Evolutionary conservation across 78 protist genomes (phyloP).

Genomic region (Anaeramoeba flamelloides): DNA sequence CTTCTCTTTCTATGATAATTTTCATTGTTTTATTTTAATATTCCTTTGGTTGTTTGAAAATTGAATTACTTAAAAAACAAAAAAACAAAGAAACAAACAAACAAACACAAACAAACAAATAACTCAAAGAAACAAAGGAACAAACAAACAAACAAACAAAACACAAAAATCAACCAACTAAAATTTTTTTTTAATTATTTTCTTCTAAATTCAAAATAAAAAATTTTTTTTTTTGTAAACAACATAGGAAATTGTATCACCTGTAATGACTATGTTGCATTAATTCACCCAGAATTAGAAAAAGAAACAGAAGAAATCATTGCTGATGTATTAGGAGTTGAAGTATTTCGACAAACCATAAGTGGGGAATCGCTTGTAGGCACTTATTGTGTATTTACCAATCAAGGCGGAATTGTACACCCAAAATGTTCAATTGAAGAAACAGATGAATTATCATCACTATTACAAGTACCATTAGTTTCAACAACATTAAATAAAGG

Average conservation of each 20-base stretch:
- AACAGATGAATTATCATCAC: constrained; percentile 77
- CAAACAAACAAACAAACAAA: no score
- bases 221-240: constrained; percentile 85
- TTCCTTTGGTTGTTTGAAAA: no score
- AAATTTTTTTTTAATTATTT: no score
- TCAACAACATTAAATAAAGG: constrained; percentile 92
- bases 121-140: no score
- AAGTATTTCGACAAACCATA: constrained; percentile 85
- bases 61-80: no score
- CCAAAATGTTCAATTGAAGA: constrained; percentile 75
- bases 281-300: constrained; percentile 92
- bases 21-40: no score
- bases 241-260: constrained; percentile 87
- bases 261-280: constrained; percentile 92
- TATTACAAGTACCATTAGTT: constrained; percentile 74
- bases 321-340: constrained; percentile 77
- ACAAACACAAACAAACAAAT: no score
- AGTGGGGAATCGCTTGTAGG: constrained; percentile 77
- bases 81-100: no score
- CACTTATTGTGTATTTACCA: constrained; percentile 61
- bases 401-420: constrained; percentile 90
- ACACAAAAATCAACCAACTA: no score
- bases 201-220: no score
- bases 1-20: no score
- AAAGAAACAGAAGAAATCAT: constrained; percentile 88